Evolutionary conservation across 495 filamentous ascomycete species (phyloP).

Genomic region (Tuber calosporum): DNA sequence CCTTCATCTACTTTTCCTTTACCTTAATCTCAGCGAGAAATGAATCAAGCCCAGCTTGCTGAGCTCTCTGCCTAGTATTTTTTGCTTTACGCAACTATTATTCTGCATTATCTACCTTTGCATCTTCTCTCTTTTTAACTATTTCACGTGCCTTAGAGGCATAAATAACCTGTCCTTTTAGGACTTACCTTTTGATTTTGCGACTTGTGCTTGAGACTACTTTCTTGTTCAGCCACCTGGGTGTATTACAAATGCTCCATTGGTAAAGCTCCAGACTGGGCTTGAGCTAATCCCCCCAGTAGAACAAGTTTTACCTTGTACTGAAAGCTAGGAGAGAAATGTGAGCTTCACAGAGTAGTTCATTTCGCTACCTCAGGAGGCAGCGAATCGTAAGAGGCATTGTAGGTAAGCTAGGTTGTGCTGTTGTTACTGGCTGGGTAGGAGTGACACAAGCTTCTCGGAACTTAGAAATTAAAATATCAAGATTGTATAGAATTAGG

Average conservation of each 20-base stretch:
- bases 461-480: no score
- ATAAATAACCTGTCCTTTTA: not conserved
- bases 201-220: not conserved
- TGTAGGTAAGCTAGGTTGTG: not conserved
- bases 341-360: no score
- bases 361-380: no score
- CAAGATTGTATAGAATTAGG: no score
- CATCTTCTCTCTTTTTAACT: slow-evolving; percentile 7
- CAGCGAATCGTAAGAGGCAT: no score
- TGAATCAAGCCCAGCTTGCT: no score
- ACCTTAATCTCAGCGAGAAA: no score
- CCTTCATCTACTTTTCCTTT: no score
- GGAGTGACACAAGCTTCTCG: no score
- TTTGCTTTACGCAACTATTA: not conserved
- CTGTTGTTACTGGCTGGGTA: not conserved
- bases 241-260: not conserved
- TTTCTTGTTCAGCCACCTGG: not conserved
- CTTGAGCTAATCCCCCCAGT: not conserved
- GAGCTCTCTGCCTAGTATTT: no score
- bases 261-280: not conserved
- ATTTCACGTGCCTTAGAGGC: not conserved
- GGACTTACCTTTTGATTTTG: not conserved
- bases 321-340: not conserved
- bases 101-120: slow-evolving; percentile 3
- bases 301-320: not conserved